Percentiles rank a stretch among this genome's conserved stretches.
phyloP scores from a whole-genome alignment of 129 eudicot species.

The Ambrosia artemisiifolia region DNA sequence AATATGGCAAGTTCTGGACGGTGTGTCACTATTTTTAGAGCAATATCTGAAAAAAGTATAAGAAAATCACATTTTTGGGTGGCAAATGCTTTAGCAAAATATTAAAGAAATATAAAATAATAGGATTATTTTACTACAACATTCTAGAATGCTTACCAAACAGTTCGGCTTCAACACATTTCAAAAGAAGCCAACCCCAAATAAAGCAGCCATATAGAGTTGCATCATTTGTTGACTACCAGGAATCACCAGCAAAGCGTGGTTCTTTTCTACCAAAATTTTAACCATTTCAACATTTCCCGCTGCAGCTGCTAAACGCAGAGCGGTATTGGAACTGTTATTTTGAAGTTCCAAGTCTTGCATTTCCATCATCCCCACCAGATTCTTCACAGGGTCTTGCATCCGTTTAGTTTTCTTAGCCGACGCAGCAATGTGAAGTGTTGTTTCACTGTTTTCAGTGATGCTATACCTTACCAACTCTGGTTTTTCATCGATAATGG shows the following conservation, averaged over 20 bases:
- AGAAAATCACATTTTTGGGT: not conserved
- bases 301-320: conserved; percentile 52
- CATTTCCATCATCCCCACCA: conserved; percentile 17
- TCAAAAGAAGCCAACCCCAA: conserved; percentile 38
- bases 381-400: conserved; percentile 33
- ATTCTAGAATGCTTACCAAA: conserved; percentile 28
- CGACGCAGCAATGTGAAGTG: conserved; percentile 54
- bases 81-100: not conserved
- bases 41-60: conserved; percentile 20
- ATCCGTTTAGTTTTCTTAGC: conserved; percentile 16
- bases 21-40: conserved; percentile 22
- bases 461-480: conserved; percentile 21
- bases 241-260: conserved; percentile 15
- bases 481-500: not conserved
- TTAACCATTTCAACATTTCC: conserved; percentile 38
- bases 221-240: conserved; percentile 36
- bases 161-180: conserved; percentile 34
- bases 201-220: conserved; percentile 42
- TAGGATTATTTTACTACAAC: not conserved
- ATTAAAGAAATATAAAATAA: not conserved
- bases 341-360: conserved; percentile 35
- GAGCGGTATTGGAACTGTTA: conserved; percentile 37
- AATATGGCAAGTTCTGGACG: conserved; percentile 23
- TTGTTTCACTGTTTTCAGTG: conserved; percentile 42
- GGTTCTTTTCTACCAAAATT: conserved; percentile 30